phyloP scores from a whole-genome alignment of 78 protist genomes.

The Dictyostelium brefeldianum region DNA sequence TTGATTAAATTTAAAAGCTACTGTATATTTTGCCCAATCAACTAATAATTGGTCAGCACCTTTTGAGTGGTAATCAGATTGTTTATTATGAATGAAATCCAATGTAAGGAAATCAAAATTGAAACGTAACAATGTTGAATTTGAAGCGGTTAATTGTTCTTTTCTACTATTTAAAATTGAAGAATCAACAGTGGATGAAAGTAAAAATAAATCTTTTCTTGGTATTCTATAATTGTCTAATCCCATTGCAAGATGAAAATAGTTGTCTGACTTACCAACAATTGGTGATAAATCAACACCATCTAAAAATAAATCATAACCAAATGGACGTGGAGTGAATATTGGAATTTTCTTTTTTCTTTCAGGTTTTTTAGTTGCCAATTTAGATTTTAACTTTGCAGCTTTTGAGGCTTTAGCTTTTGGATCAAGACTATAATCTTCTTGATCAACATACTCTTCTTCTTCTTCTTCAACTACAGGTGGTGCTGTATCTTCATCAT shows the following conservation, averaged over 20 bases:
- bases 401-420: background rate
- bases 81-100: constrained; percentile 15
- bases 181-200: background rate
- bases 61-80: constrained; percentile 5
- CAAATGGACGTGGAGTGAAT: constrained; percentile 24
- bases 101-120: background rate
- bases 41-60: background rate
- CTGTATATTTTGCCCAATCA: constrained; percentile 7
- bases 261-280: background rate
- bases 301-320: constrained; percentile 25
- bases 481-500: background rate
- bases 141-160: background rate
- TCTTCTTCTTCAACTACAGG: background rate
- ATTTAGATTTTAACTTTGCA: background rate
- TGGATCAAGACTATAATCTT: background rate
- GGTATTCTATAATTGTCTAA: constrained; percentile 13
- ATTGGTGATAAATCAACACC: constrained; percentile 20
- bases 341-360: background rate
- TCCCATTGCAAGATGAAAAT: background rate
- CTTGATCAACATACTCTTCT: background rate
- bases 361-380: background rate
- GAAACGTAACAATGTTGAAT: background rate
- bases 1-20: background rate
- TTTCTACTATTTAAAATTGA: background rate
- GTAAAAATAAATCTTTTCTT: background rate